A percentile compares a stretch with the other conserved stretches of the same genome.
These are phyloP conservation scores for Capsella bursapastoris DNA, from an alignment of 345 rosid species.

Conservation along the genomic window DNA sequence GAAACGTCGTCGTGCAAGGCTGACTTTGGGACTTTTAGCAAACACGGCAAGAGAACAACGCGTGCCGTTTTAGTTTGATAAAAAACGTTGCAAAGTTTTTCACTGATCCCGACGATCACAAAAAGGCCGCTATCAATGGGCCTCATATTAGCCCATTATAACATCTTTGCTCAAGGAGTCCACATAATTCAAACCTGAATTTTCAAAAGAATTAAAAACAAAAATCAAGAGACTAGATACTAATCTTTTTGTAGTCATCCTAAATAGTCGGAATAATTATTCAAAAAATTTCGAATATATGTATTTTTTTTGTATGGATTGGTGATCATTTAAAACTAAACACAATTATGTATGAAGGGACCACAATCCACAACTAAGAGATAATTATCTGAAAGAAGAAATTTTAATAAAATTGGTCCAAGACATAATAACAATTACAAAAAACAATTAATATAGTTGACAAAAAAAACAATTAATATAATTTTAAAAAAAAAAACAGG, in stretches of 20 bases:
- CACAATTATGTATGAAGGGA: conserved; percentile 39
- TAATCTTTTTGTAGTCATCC: background rate
- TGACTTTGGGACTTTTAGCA: conserved; percentile 1
- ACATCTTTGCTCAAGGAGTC: background rate
- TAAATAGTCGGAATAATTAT: background rate
- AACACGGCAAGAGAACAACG: conserved; percentile 25
- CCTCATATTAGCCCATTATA: conserved; percentile 12
- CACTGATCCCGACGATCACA: background rate
- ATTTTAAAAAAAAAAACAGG: background rate
- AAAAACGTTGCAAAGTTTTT: background rate
- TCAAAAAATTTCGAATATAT: background rate
- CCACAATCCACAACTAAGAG: conserved; percentile 37
- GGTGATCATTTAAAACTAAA: conserved; percentile 29
- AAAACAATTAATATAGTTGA: background rate
- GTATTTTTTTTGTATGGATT: conserved; percentile 12
- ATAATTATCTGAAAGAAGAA: conserved; percentile 3
- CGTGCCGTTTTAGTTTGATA: conserved; percentile 35
- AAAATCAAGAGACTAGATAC: background rate
- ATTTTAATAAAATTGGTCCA: conserved; percentile 25
- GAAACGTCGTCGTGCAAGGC: conserved; percentile 19
- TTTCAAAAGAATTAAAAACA: background rate
- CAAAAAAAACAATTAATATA: background rate
- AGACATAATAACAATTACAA: background rate
- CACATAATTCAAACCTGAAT: background rate
- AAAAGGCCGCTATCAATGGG: conserved; percentile 17